Base-by-base conservation (phyloP, 495 filamentous ascomycete species). In the Hamigera avellanea region DNA sequence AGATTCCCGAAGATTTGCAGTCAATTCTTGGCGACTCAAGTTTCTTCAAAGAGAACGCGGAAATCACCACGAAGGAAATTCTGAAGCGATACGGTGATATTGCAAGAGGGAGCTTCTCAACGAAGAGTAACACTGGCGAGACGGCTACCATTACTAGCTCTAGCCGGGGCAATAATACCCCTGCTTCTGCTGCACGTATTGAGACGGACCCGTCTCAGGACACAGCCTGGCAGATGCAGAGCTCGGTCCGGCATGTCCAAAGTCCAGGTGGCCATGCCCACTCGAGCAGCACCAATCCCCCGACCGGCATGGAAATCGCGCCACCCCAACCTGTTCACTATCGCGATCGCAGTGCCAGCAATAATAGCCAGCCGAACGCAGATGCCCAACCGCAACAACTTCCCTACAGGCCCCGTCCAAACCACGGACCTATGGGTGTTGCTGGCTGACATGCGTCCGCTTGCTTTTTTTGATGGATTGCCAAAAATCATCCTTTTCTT, bases 51-150 rank as follows among this genome's bases (percentile, higher is more conserved):
- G 80, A 75, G 45, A 78, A 69, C 41, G 75, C 78, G 26, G 89
- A 99, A 36, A 76, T 96, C 32, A 95, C 93, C 1, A 88, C 88
- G 1, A 96, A 99, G 53, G 91, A 96, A 50, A 96, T 99, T 35
- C 72, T 99, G 15, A 86, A 87, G 54, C 74, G 83, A 27, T 88
- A 88, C 53, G 83, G 81, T 6, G 81, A 86, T 44, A 82, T 88
- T 43, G 71, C 71, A 26, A 67, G 67, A 9, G 73, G 66, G 41
- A 67, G 68, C 28, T 60, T 75, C 14, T 66, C 76, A 8, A 69
- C 66, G 40, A 70, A 72, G n/a, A 64, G 67, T 42, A 66, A 76
- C 37, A 58, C 75, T 36, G 64, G 68, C 47, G 72, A 83, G 45
- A 64, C 75, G 8, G 54, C 63, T 13, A 63, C 54, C 1, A 59